A percentile compares a stretch with the other conserved stretches of the same genome.
Evolutionary conservation across 805 yeast species (phyloP).

Genomic region (Ogataea angusta): DNA sequence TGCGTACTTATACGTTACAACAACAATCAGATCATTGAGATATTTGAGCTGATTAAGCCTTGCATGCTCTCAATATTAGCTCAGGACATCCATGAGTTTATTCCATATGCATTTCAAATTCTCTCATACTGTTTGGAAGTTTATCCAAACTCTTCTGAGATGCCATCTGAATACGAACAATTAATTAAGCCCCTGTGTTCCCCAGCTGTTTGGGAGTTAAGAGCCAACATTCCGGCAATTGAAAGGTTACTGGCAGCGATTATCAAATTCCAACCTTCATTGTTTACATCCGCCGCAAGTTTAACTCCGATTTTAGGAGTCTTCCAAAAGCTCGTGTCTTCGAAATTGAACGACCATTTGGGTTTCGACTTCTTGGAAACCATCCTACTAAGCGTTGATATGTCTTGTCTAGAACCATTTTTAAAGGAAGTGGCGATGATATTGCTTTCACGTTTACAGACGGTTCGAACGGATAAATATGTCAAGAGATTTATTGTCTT

Average conservation of each 20-base stretch:
- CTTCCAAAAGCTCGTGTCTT: constrained; percentile 89
- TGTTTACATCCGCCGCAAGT: constrained; percentile 37
- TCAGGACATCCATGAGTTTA: constrained; percentile 88
- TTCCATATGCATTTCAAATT: constrained; percentile 91
- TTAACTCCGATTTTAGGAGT: constrained; percentile 88
- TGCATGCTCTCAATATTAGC: constrained; percentile 63
- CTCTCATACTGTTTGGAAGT: constrained; percentile 72
- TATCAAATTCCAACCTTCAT: constrained; percentile 43
- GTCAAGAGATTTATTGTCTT: constrained; percentile 69
- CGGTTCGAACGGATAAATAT: constrained; percentile 77
- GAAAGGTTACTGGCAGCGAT: constrained; percentile 75
- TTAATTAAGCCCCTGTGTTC: constrained; percentile 79
- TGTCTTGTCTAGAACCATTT: constrained; percentile 47
- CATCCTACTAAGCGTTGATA: constrained; percentile 57
- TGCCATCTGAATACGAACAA: constrained; percentile 65
- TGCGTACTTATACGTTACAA: constrained; percentile 66
- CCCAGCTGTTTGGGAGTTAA: constrained; percentile 90
- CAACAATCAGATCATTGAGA: constrained; percentile 33
- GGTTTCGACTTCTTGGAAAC: constrained; percentile 84
- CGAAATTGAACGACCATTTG: constrained; percentile 71
- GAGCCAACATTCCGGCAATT: constrained; percentile 92
- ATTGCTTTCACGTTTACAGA: constrained; percentile 75
- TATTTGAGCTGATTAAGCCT: constrained; percentile 60
- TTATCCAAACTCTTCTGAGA: constrained; percentile 42
- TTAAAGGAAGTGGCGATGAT: constrained; percentile 72